Conservation (phyloP, 805 yeast genomes). For the Scheffersomyces spartinae region DNA sequence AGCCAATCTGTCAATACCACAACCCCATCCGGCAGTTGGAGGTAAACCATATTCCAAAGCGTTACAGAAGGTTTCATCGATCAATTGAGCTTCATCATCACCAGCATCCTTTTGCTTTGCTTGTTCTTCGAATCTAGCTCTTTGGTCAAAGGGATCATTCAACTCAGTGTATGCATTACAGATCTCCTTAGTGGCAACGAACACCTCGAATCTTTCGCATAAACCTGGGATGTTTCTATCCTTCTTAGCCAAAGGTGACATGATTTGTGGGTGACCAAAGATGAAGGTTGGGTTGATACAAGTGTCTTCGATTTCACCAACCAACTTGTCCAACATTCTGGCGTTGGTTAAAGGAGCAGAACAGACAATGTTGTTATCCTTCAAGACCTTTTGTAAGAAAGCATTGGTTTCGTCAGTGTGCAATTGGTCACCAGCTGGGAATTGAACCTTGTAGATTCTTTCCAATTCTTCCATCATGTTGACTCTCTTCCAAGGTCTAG, state of each 20-base stretch:
- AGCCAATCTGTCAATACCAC: conserved; percentile 96
- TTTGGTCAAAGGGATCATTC: conserved; percentile 98
- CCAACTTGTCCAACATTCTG: conserved; percentile 96
- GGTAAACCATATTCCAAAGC: conserved; percentile 98
- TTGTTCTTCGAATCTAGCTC: conserved; percentile 96
- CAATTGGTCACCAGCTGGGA: conserved; percentile 92
- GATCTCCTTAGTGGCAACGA: conserved; percentile 96
- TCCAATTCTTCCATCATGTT: conserved; percentile 96
- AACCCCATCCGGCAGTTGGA: conserved; percentile 99
- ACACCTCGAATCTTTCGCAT: conserved; percentile 97
- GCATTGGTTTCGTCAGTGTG: conserved; percentile 90
- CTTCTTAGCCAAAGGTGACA: conserved; percentile 98
- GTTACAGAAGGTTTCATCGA: conserved; percentile 94
- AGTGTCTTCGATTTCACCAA: conserved; percentile 90
- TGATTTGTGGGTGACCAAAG: conserved; percentile 98
- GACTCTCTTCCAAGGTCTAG: conserved; percentile 97
- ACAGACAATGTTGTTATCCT: conserved; percentile 77
- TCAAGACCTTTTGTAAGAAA: conserved; percentile 72
- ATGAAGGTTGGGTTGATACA: conserved; percentile 96
- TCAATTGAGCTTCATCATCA: conserved; percentile 96
- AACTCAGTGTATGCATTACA: conserved; percentile 97
- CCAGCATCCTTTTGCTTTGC: conserved; percentile 98
- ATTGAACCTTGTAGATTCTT: conserved; percentile 71
- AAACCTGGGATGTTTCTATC: conserved; percentile 86
- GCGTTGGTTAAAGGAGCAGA: conserved; percentile 91